Evolutionary conservation across 345 rosid species (phyloP).

Genomic region (Brassica juncea): DNA sequence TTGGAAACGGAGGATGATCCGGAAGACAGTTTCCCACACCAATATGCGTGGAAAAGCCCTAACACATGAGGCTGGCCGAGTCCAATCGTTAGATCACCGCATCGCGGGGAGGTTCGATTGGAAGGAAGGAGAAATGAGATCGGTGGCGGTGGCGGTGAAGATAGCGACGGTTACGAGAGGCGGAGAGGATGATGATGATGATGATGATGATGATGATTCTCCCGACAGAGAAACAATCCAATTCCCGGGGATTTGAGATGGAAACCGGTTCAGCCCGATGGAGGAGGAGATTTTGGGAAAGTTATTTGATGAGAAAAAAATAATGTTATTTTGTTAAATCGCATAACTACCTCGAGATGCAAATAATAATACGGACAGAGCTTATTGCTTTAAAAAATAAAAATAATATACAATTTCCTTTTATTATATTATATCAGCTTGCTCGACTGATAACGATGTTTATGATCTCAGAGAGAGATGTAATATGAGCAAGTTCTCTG

Average conservation of each 20-base stretch:
- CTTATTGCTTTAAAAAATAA: neutral
- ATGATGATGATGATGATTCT: conserved; percentile 5
- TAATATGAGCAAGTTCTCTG: no score
- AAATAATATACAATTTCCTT: neutral
- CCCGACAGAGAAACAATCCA: conserved; percentile 37
- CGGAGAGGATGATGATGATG: conserved; percentile 34
- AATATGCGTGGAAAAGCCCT: conserved; percentile 22
- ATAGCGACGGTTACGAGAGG: conserved; percentile 16
- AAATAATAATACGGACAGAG: conserved; percentile 15
- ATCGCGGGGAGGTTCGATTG: conserved; percentile 10
- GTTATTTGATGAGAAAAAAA: conserved; percentile 6
- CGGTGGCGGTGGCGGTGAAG: conserved; percentile 14
- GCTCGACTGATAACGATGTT: no score
- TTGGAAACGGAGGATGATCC: conserved; percentile 20
- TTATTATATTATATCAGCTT: no score
- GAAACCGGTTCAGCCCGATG: conserved; percentile 23
- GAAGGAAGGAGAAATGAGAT: conserved; percentile 13
- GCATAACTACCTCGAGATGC: conserved; percentile 31
- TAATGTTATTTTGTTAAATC: neutral
- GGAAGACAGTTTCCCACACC: conserved; percentile 16
- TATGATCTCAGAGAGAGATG: no score
- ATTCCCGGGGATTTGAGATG: conserved; percentile 39
- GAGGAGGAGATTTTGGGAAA: conserved; percentile 28
- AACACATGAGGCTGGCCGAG: conserved; percentile 4
- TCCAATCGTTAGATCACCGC: conserved; percentile 30